Conservation (phyloP, 805 yeast genomes). For the Cyberlindnera meyerae region DNA sequence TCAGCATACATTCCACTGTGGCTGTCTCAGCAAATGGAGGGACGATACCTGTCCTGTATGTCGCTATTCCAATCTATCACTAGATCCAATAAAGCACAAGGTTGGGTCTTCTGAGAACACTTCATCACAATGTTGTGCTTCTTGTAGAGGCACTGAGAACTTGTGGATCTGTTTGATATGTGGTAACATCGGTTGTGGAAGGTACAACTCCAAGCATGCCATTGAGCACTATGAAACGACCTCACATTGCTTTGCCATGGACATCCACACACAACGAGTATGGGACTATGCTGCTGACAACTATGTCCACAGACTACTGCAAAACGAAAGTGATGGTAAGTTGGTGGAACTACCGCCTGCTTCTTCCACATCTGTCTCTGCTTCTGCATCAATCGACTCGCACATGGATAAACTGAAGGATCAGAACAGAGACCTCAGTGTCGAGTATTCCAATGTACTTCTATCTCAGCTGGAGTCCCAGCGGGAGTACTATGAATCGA, state of each 20-base stretch:
- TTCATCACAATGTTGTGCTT: constrained; percentile 34
- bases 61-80: constrained; percentile 55
- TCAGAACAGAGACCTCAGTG: constrained; percentile 54
- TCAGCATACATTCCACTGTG: constrained; percentile 90
- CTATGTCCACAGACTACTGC: constrained; percentile 80
- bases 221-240: constrained; percentile 73
- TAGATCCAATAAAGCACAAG: constrained; percentile 23
- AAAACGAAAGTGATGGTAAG: constrained; percentile 86
- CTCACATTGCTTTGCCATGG: constrained; percentile 90
- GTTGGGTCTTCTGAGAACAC: too few species aligned
- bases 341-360: constrained; percentile 58
- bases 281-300: constrained; percentile 95
- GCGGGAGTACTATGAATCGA: constrained; percentile 70
- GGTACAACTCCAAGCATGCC: constrained; percentile 84
- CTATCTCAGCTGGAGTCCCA: constrained; percentile 82
- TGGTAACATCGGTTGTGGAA: constrained; percentile 88
- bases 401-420: constrained; percentile 20
- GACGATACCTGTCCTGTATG: constrained; percentile 92
- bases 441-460: constrained; percentile 76
- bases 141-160: constrained; percentile 56
- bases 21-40: constrained; percentile 81
- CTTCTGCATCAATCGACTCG: too few species aligned
- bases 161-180: constrained; percentile 89
- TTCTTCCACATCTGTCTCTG: constrained; percentile 2
- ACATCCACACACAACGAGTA: constrained; percentile 73